A percentile compares a stretch with the other conserved stretches of the same genome.
Evolutionary conservation across 2,329 filamentous ascomycete species (phyloP).

Genomic region (Phaeomoniella chlamydospora): DNA sequence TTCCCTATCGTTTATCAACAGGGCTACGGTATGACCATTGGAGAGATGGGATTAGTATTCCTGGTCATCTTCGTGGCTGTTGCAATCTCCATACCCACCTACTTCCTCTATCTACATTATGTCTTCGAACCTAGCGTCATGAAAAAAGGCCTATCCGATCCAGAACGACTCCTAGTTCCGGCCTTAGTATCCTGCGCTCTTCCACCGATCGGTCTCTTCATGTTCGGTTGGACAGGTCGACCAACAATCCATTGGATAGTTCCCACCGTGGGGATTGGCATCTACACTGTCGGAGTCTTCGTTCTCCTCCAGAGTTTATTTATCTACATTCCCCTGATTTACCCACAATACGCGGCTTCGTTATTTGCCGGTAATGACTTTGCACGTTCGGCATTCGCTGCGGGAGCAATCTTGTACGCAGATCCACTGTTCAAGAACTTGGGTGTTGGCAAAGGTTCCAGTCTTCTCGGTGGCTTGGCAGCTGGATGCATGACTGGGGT

Average conservation of each 20-base stretch:
- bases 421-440: slow-evolving; percentile 18
- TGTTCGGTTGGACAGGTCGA: slow-evolving; percentile 14
- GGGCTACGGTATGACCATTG: slow-evolving; percentile 45
- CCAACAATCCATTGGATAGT: slow-evolving; percentile 23
- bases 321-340: slow-evolving; percentile 23
- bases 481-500: slow-evolving; percentile 20
- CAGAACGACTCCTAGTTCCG: slow-evolving; percentile 37
- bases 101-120: slow-evolving; percentile 37
- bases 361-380: slow-evolving; percentile 23
- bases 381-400: slow-evolving; percentile 14
- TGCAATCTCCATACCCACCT: slow-evolving; percentile 34
- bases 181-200: slow-evolving; percentile 34
- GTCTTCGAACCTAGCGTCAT: slow-evolving; percentile 36
- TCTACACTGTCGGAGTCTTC: slow-evolving; percentile 23
- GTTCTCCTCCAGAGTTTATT: slow-evolving; percentile 28
- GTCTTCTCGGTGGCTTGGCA: slow-evolving; percentile 21
- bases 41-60: slow-evolving; percentile 46
- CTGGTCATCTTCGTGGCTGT: slow-evolving; percentile 45
- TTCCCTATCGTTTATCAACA: slow-evolving; percentile 49
- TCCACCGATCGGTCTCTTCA: slow-evolving; percentile 44
- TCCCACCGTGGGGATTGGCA: slow-evolving; percentile 21
- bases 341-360: slow-evolving; percentile 19
- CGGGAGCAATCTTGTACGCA: slow-evolving; percentile 20
- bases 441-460: slow-evolving; percentile 17
- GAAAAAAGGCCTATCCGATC: slow-evolving; percentile 31